Evolutionary conservation across 805 yeast species (phyloP).

Genomic region (Saccharomycopsis amapae): DNA sequence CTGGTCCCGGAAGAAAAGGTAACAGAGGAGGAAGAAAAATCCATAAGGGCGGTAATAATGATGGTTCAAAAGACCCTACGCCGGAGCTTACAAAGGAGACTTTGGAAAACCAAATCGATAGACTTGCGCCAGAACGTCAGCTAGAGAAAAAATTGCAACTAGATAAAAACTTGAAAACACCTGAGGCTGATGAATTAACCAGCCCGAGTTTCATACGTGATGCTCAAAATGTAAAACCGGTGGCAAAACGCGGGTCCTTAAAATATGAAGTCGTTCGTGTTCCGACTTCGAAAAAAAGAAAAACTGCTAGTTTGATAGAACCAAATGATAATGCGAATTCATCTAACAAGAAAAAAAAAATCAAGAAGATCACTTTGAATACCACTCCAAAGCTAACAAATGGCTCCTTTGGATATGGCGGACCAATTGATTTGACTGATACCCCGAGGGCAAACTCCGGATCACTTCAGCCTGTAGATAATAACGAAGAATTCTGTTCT

Average conservation of each 20-base stretch:
- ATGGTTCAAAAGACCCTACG: neutral
- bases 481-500: slow-evolving; percentile 86
- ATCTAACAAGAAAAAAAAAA: neutral
- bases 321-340: neutral
- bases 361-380: slow-evolving; percentile 3
- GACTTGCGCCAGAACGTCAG: neutral
- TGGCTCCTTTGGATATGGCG: slow-evolving; percentile 16
- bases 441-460: neutral
- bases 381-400: neutral
- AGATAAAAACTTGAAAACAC: neutral
- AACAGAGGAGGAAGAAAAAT: neutral
- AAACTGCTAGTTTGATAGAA: neutral
- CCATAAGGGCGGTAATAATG: neutral
- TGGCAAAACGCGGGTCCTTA: neutral
- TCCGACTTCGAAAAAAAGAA: neutral
- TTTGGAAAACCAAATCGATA: too few relatives aligned
- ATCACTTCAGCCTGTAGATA: slow-evolving; percentile 19
- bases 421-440: slow-evolving; percentile 9
- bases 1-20: neutral
- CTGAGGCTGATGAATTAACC: neutral
- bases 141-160: neutral
- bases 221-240: neutral
- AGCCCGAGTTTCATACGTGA: neutral
- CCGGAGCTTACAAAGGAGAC: neutral
- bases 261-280: neutral